Evolutionary conservation across 352 stramenopile species (phyloP).

Genomic region (Globisporangium emineosum): DNA sequence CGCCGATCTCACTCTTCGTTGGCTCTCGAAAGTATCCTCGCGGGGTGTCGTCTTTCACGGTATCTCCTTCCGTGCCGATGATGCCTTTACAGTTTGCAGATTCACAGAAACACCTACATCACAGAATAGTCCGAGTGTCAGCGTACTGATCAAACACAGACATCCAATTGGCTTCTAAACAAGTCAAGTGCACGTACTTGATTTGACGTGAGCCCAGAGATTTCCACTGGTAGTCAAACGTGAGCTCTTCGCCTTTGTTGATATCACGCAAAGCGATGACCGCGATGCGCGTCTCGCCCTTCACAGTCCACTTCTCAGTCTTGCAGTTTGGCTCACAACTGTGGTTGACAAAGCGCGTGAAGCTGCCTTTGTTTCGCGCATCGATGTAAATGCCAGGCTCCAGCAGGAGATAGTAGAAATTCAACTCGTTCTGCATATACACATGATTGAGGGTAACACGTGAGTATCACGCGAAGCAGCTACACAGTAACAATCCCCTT

Average conservation of each 20-base stretch:
- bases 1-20: slow-evolving; percentile 42
- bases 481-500: background rate
- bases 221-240: slow-evolving; percentile 97
- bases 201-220: slow-evolving; percentile 77
- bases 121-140: background rate
- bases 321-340: slow-evolving; percentile 95
- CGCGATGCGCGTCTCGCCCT: slow-evolving; percentile 91
- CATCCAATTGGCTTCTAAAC: too few relatives aligned
- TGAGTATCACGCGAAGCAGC: background rate
- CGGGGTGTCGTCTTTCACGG: slow-evolving; percentile 29
- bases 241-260: slow-evolving; percentile 86
- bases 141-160: background rate
- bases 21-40: slow-evolving; percentile 72
- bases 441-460: slow-evolving; percentile 4
- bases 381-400: slow-evolving; percentile 87
- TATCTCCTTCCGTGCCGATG: slow-evolving; percentile 57
- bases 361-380: slow-evolving; percentile 86
- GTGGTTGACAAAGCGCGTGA: slow-evolving; percentile 96
- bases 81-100: slow-evolving; percentile 69
- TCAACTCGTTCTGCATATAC: slow-evolving; percentile 57
- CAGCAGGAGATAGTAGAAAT: slow-evolving; percentile 87
- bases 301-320: slow-evolving; percentile 94
- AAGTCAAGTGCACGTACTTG: slow-evolving; percentile 26
- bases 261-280: slow-evolving; percentile 93
- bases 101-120: slow-evolving; percentile 54